Evolutionary conservation across 1,139 yeast species (phyloP), one percentile per base, ranked within the genome.

Genomic region (Candida dubliniensis): DNA sequence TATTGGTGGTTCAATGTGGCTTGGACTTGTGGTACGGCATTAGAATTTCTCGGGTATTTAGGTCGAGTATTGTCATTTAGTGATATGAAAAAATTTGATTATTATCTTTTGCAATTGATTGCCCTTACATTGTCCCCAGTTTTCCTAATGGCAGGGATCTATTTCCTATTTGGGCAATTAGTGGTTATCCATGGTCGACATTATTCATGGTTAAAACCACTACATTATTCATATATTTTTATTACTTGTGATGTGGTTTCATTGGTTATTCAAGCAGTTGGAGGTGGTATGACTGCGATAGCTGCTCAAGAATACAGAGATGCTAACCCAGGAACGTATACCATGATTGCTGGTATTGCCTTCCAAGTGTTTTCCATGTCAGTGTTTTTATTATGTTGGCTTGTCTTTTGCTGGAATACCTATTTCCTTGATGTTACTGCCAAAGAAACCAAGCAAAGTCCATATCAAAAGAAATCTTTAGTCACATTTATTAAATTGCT

Each of bases 111-210:
- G 47, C 96, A 90, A 63, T 77, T 82, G 52, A 76, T 83, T 42
- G 68, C 83, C 48, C 67, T 89, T 47, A 87, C 95, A 0, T 65
- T 89, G 40, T 93, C 89, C 0, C 96, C 97, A 0, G 91, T 91
- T 8, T 88, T 90, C 60, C 69, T 87, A 44, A 87, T 87, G 89
- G 96, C 84, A 8, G 96, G 95, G 2, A 73, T 90, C 8, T 90
- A 90, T 63, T 86, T 77, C 55, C 66, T 84, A 39, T 72, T 88
- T 53, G 93, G 89, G 2, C 87, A 87, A 61, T 54, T 85, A 45
- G 78, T 85, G 34, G 80, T 84, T 44, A 68, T 87, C 2, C 84
- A 79, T 59, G 95, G 95, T 5, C 69, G 77, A 43, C 63, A 72
- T 32, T 82, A 67, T 55, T 80, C 93, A 1, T 54, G 75, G 1